These are phyloP conservation scores for Hibiscus tridactylites DNA, from an alignment of 345 rosid species.

Conservation along the genomic window DNA sequence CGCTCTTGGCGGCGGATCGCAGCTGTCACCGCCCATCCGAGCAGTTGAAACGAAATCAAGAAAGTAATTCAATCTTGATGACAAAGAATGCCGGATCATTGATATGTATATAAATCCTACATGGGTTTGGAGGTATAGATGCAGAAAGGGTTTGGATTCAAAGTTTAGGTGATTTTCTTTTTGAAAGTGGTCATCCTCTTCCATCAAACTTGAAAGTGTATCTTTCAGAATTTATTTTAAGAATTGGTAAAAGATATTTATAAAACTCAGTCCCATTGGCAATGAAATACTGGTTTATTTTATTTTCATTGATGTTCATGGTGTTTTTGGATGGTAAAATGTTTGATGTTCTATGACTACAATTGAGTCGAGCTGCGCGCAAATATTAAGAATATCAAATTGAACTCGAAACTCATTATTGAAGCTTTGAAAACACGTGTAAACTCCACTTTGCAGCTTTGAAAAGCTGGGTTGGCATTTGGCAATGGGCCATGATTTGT, in stretches of 20 bases:
- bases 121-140: conserved; percentile 22
- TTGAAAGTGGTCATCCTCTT: background rate
- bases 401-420: too few relatives aligned
- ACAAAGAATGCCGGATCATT: conserved; percentile 8
- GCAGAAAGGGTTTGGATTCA: conserved; percentile 14
- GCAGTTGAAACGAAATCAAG: conserved; percentile 41
- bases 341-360: too few relatives aligned
- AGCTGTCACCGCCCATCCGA: conserved; percentile 34
- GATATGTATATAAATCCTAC: conserved; percentile 19
- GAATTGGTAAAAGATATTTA: background rate
- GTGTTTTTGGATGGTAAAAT: too few relatives aligned
- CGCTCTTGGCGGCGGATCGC: conserved; percentile 66
- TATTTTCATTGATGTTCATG: too few relatives aligned
- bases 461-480: too few relatives aligned
- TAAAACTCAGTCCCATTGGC: background rate
- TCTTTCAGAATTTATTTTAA: background rate
- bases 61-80: conserved; percentile 28
- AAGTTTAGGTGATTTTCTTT: background rate
- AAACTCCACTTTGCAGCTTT: too few relatives aligned
- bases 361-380: too few relatives aligned
- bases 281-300: too few relatives aligned
- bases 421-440: too few relatives aligned
- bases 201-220: background rate
- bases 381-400: too few relatives aligned
- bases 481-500: too few relatives aligned